Evolutionary conservation across 495 filamentous ascomycete genomes (phyloP).

Genomic region (Talaromyces trachyspermus): DNA sequence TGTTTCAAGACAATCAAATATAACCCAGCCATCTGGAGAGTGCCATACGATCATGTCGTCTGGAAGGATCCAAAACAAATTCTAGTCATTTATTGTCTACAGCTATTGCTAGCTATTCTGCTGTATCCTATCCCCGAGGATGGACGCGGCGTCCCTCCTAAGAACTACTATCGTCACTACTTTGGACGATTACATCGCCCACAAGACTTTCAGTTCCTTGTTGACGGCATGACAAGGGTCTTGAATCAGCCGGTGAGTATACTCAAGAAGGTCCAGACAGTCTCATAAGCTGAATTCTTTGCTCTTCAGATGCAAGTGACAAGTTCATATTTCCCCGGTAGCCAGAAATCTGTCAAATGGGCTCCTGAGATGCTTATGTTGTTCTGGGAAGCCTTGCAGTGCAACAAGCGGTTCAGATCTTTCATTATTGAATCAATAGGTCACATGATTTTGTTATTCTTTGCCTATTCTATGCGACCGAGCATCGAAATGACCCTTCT

Average conservation of each 20-base stretch:
- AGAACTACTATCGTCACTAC: conserved; percentile 91
- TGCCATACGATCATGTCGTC: conserved; percentile 89
- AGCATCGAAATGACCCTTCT: conserved; percentile 74
- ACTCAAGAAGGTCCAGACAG: not conserved
- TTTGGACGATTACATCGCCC: conserved; percentile 85
- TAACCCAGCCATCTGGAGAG: conserved; percentile 88
- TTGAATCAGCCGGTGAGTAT: conserved; percentile 72
- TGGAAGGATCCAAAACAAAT: conserved; percentile 91
- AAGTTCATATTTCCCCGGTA: conserved; percentile 81
- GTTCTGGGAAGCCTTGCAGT: conserved; percentile 96
- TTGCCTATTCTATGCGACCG: conserved; percentile 85
- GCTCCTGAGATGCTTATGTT: conserved; percentile 95
- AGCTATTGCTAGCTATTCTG: conserved; percentile 79
- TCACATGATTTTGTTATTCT: conserved; percentile 90
- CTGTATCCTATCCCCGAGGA: conserved; percentile 88
- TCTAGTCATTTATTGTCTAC: conserved; percentile 84
- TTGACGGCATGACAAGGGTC: conserved; percentile 91
- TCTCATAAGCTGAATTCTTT: not conserved
- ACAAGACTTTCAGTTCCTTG: conserved; percentile 95
- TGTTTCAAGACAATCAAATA: conserved; percentile 76
- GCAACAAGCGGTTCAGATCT: conserved; percentile 94
- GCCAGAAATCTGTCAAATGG: conserved; percentile 73
- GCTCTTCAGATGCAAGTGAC: conserved; percentile 65
- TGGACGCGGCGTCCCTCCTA: conserved; percentile 50
- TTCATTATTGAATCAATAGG: conserved; percentile 96